These are phyloP conservation scores for Arabidopsis hybrid DNA, from an alignment of 441 rosid genomes.

Conservation along the genomic window DNA sequence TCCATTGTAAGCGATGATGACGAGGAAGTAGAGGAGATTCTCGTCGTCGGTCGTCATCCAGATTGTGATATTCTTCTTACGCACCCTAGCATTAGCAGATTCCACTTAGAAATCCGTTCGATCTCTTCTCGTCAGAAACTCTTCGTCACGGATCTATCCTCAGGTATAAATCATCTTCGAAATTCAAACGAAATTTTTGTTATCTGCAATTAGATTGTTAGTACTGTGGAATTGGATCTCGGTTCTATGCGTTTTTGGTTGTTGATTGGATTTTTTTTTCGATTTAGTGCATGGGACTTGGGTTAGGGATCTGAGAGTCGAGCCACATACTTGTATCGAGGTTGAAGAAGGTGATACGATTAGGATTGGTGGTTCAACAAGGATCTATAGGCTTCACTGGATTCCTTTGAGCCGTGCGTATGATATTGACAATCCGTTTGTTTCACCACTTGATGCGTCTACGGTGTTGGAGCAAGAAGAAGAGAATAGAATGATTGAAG, in stretches of 20 bases:
- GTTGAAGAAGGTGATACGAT: conserved; percentile 75
- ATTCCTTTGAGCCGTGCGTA: conserved; percentile 74
- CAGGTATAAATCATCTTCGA: conserved; percentile 58
- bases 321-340: conserved; percentile 66
- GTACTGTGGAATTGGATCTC: conserved; percentile 10
- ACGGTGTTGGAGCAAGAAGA: conserved; percentile 51
- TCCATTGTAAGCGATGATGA: conserved; percentile 32
- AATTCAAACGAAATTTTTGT: conserved; percentile 12
- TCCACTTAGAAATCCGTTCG: conserved; percentile 76
- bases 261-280: conserved; percentile 25
- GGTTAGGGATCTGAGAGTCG: conserved; percentile 77
- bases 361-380: conserved; percentile 82
- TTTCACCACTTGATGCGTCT: conserved; percentile 50
- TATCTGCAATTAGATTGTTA: conserved; percentile 1
- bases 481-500: conserved; percentile 42
- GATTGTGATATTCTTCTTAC: conserved; percentile 78
- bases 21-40: conserved; percentile 59
- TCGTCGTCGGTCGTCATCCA: conserved; percentile 87
- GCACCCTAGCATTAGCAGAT: conserved; percentile 94
- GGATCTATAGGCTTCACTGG: conserved; percentile 86
- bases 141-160: conserved; percentile 75
- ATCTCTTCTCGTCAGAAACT: conserved; percentile 59
- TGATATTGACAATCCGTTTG: conserved; percentile 60
- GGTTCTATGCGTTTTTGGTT: not conserved
- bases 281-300: conserved; percentile 89